These are phyloP conservation scores for Entomophthora muscae DNA, from an alignment of 371 early-diverging fungal genomes.

Conservation along the genomic window DNA sequence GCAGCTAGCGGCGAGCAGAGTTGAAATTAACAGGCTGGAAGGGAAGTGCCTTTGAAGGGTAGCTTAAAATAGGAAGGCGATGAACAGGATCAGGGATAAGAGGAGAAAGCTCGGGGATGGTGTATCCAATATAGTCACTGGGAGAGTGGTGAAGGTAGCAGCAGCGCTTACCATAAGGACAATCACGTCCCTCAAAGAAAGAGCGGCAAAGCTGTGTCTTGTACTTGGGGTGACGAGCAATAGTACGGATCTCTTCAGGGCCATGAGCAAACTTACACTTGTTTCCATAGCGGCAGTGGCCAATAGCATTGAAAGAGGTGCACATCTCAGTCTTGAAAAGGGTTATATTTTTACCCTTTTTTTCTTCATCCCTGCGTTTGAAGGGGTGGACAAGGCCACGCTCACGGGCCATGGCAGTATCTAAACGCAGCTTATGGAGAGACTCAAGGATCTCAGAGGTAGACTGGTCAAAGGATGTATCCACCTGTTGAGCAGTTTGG, in stretches of 20 bases:
- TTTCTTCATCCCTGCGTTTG: not conserved
- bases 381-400: not conserved
- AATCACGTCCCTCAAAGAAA: constrained; percentile 62
- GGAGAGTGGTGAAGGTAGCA: constrained; percentile 70
- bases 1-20: not conserved
- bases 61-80: not conserved
- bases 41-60: not conserved
- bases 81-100: not conserved
- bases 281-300: constrained; percentile 79
- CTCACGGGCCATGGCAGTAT: not conserved
- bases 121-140: not conserved
- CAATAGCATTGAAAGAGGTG: constrained; percentile 71
- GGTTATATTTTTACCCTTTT: constrained; percentile 8
- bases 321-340: constrained; percentile 97
- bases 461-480: not conserved
- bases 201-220: constrained; percentile 82
- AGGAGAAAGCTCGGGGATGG: not conserved
- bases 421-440: not conserved
- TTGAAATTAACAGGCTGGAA: not conserved
- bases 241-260: constrained; percentile 49
- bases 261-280: constrained; percentile 96
- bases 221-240: constrained; percentile 85
- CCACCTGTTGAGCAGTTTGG: not conserved
- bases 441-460: not conserved
- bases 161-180: constrained; percentile 88